Evolutionary conservation across 331 rosid species (phyloP), one percentile per base, ranked within the genome.

Genomic region (Rosa hybrid): DNA sequence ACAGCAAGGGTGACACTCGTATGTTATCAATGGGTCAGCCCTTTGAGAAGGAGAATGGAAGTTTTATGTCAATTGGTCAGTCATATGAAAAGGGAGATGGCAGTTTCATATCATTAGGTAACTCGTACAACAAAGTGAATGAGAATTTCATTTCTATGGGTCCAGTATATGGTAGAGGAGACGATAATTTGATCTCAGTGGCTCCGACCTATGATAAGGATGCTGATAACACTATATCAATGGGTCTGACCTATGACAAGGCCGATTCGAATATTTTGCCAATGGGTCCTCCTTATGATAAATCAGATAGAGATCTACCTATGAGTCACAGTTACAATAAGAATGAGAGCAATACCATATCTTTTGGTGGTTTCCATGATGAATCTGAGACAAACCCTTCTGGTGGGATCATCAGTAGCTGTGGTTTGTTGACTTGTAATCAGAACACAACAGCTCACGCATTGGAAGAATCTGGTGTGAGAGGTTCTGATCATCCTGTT

Each of bases 31-130:
- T 89, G 87, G 86, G 92, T 86, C 98, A 80, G 87, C 84, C 96
- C 76, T 88, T 86, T 71, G 91, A 87, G 78, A 89, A 90, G 86
- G 90, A 83, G 68, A 92, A 87, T 81, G 90, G 90, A 20, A 87
- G 77, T 83, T 96, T 90, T 84, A 86, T 91, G 76, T 88, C 97
- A 72, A 86, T 89, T 83, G 93, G 90, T 74, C 98, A 93, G 82
- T 84, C 96, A 51, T 91, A 86, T 81, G 94, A 88, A 80, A 96
- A 89, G 86, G 94, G 86, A 23, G 88, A 85, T 51, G 74, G 85
- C 71, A 89, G 85, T 83, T 74, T 86, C 84, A 87, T 88, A 78
- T 90, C 99, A 54, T 81, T 88, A 74, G 91, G 92, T 56, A 84
- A 88, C 72, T 80, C 96, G 38, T 91, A 86, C 86, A 81, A 83